Conservation (phyloP, 169 alveolate genomes). For the Cryptosporidium bovis region DNA sequence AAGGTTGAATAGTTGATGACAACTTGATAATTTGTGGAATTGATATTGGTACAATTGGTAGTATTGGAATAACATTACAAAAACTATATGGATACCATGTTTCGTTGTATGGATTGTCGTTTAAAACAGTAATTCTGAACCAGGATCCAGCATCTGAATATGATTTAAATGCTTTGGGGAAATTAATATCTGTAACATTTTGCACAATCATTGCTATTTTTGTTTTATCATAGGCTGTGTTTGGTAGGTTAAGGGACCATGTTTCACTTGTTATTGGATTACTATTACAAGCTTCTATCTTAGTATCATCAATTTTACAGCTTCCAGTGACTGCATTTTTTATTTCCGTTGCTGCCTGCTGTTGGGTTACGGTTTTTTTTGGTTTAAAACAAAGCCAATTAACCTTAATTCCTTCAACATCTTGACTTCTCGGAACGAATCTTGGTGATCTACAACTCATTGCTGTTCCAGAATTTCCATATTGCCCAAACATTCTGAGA, state of each 20-base stretch:
- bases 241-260: slow-evolving; percentile 46
- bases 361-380: slow-evolving; percentile 45
- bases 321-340: slow-evolving; percentile 33
- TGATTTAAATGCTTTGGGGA: slow-evolving; percentile 24
- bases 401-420: slow-evolving; percentile 32
- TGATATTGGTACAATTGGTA: slow-evolving; percentile 43
- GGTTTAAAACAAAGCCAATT: slow-evolving; percentile 61
- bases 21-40: slow-evolving; percentile 56
- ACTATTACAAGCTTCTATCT: slow-evolving; percentile 26
- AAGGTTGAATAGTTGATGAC: slow-evolving; percentile 47
- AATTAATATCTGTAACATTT: slow-evolving; percentile 55
- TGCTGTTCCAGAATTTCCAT: slow-evolving; percentile 43
- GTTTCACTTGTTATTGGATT: not conserved
- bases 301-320: slow-evolving; percentile 9
- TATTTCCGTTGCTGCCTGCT: slow-evolving; percentile 64
- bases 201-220: slow-evolving; percentile 50
- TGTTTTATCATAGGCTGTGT: slow-evolving; percentile 35
- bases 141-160: slow-evolving; percentile 54
- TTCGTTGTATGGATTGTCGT: slow-evolving; percentile 41
- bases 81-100: slow-evolving; percentile 56
- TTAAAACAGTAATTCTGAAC: slow-evolving; percentile 50
- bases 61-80: slow-evolving; percentile 61
- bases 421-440: slow-evolving; percentile 39
- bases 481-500: slow-evolving; percentile 43
- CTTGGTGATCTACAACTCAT: slow-evolving; percentile 76